Conservation (phyloP, 1,284 basidiomycete genomes). For the Cutaneotrichosporon daszewskae region DNA sequence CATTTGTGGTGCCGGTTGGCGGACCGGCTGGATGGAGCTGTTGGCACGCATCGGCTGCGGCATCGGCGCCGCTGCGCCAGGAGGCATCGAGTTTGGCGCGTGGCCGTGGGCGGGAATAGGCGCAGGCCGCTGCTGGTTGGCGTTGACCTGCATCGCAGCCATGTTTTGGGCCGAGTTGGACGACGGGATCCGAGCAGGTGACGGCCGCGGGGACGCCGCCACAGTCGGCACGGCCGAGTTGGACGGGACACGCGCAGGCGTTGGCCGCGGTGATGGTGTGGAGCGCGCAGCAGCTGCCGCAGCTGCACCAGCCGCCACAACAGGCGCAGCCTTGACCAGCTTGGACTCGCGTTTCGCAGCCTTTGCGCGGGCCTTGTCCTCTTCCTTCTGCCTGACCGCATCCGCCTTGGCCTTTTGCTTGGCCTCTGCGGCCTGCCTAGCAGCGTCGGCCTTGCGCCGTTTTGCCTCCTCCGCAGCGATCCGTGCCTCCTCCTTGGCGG, state of each 20-base stretch:
- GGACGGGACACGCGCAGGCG: background rate
- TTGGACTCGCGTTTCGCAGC: constrained; percentile 8
- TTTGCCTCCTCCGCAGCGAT: constrained; percentile 14
- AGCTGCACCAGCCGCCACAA: background rate
- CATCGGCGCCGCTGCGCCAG: too few relatives aligned
- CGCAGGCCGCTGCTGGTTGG: too few relatives aligned
- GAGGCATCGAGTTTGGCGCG: too few relatives aligned
- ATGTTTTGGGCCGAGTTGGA: too few relatives aligned
- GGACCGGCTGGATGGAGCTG: too few relatives aligned
- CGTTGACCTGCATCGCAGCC: too few relatives aligned
- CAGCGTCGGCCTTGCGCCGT: constrained; percentile 13
- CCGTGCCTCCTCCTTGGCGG: constrained; percentile 10
- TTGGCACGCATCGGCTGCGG: too few relatives aligned
- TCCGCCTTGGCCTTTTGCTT: constrained; percentile 15
- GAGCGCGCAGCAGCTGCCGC: background rate
- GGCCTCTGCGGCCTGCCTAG: constrained; percentile 11
- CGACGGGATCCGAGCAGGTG: too few relatives aligned
- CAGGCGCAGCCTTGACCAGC: background rate
- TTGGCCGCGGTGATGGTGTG: background rate
- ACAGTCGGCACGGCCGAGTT: too few relatives aligned
- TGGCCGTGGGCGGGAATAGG: too few relatives aligned
- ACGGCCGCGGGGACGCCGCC: too few relatives aligned
- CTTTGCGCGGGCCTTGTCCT: constrained; percentile 19
- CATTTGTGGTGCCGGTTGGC: too few relatives aligned
- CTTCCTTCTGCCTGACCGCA: constrained; percentile 16